Conservation (phyloP, 768 basidiomycete genomes). For the Crucibulum laeve region DNA sequence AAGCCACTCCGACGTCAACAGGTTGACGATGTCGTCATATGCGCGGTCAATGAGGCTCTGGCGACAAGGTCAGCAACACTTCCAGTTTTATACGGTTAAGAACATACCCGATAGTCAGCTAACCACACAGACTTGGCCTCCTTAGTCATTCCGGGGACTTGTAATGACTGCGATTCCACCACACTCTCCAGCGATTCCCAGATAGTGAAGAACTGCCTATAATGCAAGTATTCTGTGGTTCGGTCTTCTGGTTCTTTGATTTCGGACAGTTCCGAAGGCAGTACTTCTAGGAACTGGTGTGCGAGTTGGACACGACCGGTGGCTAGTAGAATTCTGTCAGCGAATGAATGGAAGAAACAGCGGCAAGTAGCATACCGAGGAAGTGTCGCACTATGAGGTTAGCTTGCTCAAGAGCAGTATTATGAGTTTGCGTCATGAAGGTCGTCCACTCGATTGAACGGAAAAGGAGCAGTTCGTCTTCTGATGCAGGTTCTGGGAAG, state of each 20-base stretch:
- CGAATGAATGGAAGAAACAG: not conserved
- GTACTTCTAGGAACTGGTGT: constrained; percentile 48
- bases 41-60: constrained; percentile 56
- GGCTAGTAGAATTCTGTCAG: constrained; percentile 31
- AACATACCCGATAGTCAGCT: constrained; percentile 55
- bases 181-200: constrained; percentile 66
- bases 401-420: constrained; percentile 78
- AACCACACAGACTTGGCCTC: constrained; percentile 61
- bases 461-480: constrained; percentile 61
- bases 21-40: constrained; percentile 58
- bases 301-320: constrained; percentile 74
- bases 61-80: not conserved
- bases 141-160: constrained; percentile 51
- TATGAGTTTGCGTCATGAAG: constrained; percentile 67
- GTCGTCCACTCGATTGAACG: constrained; percentile 94
- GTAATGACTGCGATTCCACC: constrained; percentile 54
- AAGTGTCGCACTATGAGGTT: constrained; percentile 89
- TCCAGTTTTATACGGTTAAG: not conserved
- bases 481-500: constrained; percentile 50
- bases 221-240: constrained; percentile 74
- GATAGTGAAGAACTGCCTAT: constrained; percentile 72
- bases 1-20: constrained; percentile 79
- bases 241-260: constrained; percentile 68
- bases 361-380: constrained; percentile 52
- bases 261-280: constrained; percentile 59